Evolutionary conservation across 2,329 filamentous ascomycete species (phyloP).

Genomic region (Paraphaeosphaeria sporulosa): DNA sequence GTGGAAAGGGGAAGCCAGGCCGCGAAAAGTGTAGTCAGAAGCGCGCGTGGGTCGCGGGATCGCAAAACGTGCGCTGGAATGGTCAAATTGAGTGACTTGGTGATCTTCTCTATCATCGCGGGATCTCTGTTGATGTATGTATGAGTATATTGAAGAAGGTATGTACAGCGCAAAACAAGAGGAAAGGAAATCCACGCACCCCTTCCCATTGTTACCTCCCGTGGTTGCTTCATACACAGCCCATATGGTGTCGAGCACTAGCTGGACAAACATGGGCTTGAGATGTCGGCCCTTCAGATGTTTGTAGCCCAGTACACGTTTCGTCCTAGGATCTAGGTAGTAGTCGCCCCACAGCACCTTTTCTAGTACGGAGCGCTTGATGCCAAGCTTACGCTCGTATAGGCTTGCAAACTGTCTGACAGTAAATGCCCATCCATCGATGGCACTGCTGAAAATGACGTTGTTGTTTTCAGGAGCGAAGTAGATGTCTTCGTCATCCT

Average conservation of each 20-base stretch:
- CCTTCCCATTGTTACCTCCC: slow-evolving; percentile 81
- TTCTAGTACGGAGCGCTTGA: slow-evolving; percentile 86
- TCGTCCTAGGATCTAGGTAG: slow-evolving; percentile 96
- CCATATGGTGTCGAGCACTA: slow-evolving; percentile 96
- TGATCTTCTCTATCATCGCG: slow-evolving; percentile 87
- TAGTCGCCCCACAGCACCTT: slow-evolving; percentile 97
- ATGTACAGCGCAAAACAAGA: slow-evolving; percentile 42
- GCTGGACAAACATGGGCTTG: slow-evolving; percentile 97
- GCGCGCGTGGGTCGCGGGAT: slow-evolving; percentile 81
- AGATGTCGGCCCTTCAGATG: slow-evolving; percentile 90
- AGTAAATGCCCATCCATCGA: slow-evolving; percentile 99
- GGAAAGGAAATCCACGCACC: slow-evolving; percentile 64
- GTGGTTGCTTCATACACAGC: slow-evolving; percentile 91
- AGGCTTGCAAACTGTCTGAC: slow-evolving; percentile 90
- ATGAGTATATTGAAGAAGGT: slow-evolving; percentile 52
- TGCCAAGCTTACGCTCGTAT: slow-evolving; percentile 96
- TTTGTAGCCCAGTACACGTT: slow-evolving; percentile 87
- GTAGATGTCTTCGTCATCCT: slow-evolving; percentile 95
- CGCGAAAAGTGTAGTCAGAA: slow-evolving; percentile 86
- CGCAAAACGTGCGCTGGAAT: slow-evolving; percentile 85
- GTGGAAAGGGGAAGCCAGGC: slow-evolving; percentile 93
- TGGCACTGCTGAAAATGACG: slow-evolving; percentile 96
- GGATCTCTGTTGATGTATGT: slow-evolving; percentile 67
- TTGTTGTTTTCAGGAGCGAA: slow-evolving; percentile 99
- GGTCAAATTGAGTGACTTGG: slow-evolving; percentile 84